Evolutionary conservation across 2,329 filamentous ascomycete species (phyloP).

Genomic region (Fusarium luffae): DNA sequence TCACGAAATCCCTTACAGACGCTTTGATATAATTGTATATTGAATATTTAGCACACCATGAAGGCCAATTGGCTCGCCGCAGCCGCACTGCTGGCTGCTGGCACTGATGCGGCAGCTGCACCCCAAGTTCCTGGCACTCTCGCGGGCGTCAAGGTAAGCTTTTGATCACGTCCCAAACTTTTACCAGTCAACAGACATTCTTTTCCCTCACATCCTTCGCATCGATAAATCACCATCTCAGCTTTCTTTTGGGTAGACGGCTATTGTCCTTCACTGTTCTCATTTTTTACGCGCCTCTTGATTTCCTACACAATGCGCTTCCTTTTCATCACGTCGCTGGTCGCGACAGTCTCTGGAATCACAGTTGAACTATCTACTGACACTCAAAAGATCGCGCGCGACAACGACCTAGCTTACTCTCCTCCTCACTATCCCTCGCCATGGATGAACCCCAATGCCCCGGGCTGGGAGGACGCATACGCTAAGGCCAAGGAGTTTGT

Average conservation of each 20-base stretch:
- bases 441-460: constrained; percentile 80
- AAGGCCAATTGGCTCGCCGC: constrained; percentile 49
- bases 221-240: not conserved
- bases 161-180: not conserved
- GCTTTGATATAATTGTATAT: not conserved
- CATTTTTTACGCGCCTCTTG: not conserved
- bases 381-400: constrained; percentile 34
- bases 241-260: not conserved
- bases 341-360: not conserved
- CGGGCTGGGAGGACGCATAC: constrained; percentile 81
- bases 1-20: not conserved
- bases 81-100: constrained; percentile 47
- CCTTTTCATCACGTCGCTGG: constrained; percentile 9
- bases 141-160: constrained; percentile 29
- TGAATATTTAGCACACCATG: constrained; percentile 44
- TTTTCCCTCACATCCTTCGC: not conserved
- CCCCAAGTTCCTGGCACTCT: constrained; percentile 15
- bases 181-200: not conserved
- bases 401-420: constrained; percentile 52
- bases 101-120: constrained; percentile 42
- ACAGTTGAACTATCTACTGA: constrained; percentile 38
- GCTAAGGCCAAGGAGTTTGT: constrained; percentile 81
- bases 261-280: not conserved
- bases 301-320: constrained; percentile 20
- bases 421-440: constrained; percentile 84